Conservation (phyloP, 345 rosid genomes). For the Eucalyptus regnans region DNA sequence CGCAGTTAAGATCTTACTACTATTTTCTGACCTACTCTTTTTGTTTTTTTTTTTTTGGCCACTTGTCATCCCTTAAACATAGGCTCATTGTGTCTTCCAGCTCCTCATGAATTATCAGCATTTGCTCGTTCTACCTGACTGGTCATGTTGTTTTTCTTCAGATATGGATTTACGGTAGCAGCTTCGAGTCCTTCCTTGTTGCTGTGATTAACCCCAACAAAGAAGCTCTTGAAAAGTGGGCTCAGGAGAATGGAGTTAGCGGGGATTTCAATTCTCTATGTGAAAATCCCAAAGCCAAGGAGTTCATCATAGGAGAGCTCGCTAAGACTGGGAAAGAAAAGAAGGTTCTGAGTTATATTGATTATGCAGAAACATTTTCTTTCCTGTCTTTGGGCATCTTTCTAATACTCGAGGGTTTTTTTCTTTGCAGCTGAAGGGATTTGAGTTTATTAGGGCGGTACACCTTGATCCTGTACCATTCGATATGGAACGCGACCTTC, state of each 20-base stretch:
- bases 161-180: slow-evolving; percentile 96
- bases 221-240: slow-evolving; percentile 76
- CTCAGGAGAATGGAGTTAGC: slow-evolving; percentile 39
- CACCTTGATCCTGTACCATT: slow-evolving; percentile 83
- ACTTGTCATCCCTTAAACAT: background rate
- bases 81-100: background rate
- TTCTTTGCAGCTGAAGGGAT: slow-evolving; percentile 69
- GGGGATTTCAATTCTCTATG: slow-evolving; percentile 71
- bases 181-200: slow-evolving; percentile 84
- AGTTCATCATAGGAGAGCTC: slow-evolving; percentile 61
- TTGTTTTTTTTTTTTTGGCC: background rate
- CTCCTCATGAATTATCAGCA: background rate
- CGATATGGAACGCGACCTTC: slow-evolving; percentile 79
- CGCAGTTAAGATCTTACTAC: background rate
- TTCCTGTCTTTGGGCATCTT: background rate
- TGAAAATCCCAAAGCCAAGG: slow-evolving; percentile 50
- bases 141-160: slow-evolving; percentile 2
- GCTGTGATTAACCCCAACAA: slow-evolving; percentile 84
- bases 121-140: background rate
- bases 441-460: slow-evolving; percentile 69
- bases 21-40: background rate
- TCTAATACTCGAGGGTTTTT: background rate
- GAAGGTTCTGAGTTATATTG: slow-evolving; percentile 29
- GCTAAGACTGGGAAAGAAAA: slow-evolving; percentile 60
- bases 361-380: background rate